Base-by-base conservation (phyloP, 2,329 filamentous ascomycete species). In the Cadophora luteo-olivacea region DNA sequence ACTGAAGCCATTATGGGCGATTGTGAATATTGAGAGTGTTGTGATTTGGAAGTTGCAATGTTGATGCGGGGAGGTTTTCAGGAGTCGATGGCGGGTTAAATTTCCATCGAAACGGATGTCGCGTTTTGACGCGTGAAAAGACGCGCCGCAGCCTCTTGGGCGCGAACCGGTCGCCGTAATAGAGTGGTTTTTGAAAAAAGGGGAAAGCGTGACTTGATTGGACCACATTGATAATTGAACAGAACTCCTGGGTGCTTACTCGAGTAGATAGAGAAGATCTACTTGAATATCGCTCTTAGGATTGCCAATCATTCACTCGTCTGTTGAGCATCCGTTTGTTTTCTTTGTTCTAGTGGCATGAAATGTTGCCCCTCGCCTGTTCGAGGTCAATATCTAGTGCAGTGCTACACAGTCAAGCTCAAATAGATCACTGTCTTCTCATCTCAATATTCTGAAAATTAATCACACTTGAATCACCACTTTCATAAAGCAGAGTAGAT, bases 1-100 rank as follows among this genome's bases (percentile, higher is more conserved):
- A 76, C 75, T 54, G 75, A 76, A 66, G 76, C 72, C 76, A 78
- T 78, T 64, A 62, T 73, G 54, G 55, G 48, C 32, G 58, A 55
- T 66, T 65, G 51, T 25, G 58, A 55, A 64, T 65, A 45, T 41
- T 54, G 68, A 38, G 57, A 58, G 61, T 66, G 48, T 70, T 61
- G 49, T 68, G 29, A 29, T 29, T 29, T 48, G 41, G 61, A 24
- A 51, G 38, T 68, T 67, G 61, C 62, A 65, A 25, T 74, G 66
- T 60, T 70, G 69, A 66, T 70, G 54, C 25, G 65, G 55, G 65
- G 45, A 38, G 52, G 60, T 67, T 68, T 70, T 70, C 72, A 75
- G 73, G 73, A 72, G 72, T 61, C 64, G 52, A 70, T 71, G 58
- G 71, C 67, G 60, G 66, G 64, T 69, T 70, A 68, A 68, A 71